A percentile compares a stretch with the other conserved stretches of the same genome.
These are phyloP conservation scores for Desmodesmus armatus DNA, from an alignment of 139 green algal species.

Conservation along the genomic window DNA sequence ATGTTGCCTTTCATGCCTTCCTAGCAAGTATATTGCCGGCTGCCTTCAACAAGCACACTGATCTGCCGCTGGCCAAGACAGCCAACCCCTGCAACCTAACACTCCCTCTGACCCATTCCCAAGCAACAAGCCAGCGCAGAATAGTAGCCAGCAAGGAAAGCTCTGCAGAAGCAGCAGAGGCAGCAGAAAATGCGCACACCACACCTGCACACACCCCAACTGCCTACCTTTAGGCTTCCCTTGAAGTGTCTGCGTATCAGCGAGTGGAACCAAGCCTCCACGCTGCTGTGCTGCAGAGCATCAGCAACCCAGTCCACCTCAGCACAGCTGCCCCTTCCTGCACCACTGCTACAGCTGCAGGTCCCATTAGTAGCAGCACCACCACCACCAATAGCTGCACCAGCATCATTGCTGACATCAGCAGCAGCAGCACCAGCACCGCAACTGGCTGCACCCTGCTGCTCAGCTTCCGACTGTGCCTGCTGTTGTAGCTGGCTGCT, in stretches of 20 bases:
- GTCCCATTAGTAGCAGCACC: background rate
- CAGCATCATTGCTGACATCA: conserved; percentile 4
- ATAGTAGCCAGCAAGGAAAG: background rate
- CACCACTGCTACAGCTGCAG: conserved; percentile 28
- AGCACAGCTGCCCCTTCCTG: background rate
- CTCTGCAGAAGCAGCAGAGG: background rate
- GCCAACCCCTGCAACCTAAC: no score
- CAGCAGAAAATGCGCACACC: background rate
- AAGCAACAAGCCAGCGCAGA: no score
- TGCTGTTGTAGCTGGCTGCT: conserved; percentile 21
- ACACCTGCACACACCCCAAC: background rate
- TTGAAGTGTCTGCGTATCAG: conserved; percentile 83
- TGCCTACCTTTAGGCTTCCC: conserved; percentile 70
- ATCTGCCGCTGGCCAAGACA: background rate
- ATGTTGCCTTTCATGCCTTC: background rate
- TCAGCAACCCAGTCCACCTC: conserved; percentile 61
- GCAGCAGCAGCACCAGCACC: background rate
- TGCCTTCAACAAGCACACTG: background rate
- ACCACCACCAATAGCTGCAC: background rate
- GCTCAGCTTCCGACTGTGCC: background rate
- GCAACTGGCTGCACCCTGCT: background rate
- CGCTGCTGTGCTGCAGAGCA: conserved; percentile 52
- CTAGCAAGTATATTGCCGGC: background rate
- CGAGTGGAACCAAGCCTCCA: conserved; percentile 82
- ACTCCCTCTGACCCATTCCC: no score